Evolutionary conservation across 2,329 filamentous ascomycete species (phyloP), one percentile per base, ranked within the genome.

Genomic region (Venturia asperata): DNA sequence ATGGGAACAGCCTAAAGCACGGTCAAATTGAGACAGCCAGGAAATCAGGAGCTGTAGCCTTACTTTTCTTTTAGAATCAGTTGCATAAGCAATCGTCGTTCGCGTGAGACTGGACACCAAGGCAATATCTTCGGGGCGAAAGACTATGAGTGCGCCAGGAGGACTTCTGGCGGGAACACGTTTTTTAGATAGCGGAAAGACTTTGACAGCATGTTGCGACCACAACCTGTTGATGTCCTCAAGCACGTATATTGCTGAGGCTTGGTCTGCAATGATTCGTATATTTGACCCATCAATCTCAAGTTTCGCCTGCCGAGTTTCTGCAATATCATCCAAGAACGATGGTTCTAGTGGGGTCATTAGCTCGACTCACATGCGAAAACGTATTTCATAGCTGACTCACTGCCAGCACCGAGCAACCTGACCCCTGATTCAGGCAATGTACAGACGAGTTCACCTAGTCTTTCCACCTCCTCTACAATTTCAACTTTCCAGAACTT

Each of bases 211-310:
- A 43, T 27, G 39, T 43, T 27, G 34, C n/a, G n/a, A 39, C 34
- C 61, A 63, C 24, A 52, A 52, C 27, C 69, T 63, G 58, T 74
- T 70, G 34, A 77, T 67, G 62, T 77, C 75, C 52, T 73, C 69
- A 3, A 74, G 73, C 7, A 72, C 72, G 61, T 75, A 74, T 56
- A 75, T 73, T 17, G 74, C 72, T 30, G 70, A 74, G 58, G 64
- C 72, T 60, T 75, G 75, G 64, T 75, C 72, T 39, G 74, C 74
- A 9, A 72, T 77, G 41, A 77, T 75, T 24, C 75, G 73, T 13
- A 77, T 63, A 21, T 72, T 68, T 3, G 67, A 64, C 42, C 66
- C 63, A 43, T 71, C 68, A 19, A 73, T 66, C 45, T 77, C 71
- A 11, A 75, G 63, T 41, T 70, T 76, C 30, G 69, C 73, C 41